Conservation (phyloP, 768 basidiomycete genomes). For the Boletellus ananas region DNA sequence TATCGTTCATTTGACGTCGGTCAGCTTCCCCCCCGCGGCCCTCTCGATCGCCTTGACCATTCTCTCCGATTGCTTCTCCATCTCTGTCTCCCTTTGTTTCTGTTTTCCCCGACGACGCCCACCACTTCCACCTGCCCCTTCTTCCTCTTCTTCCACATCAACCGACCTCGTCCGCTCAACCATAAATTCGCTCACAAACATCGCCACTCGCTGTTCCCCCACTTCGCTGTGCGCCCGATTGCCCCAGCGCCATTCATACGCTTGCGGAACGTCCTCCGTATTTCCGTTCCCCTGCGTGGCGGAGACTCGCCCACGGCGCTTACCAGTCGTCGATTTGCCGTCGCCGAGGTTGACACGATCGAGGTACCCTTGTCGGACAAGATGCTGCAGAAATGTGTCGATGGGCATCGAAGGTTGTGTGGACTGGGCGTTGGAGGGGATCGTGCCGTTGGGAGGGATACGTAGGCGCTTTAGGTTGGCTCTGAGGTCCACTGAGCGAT, state of each 20-base stretch:
- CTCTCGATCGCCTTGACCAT: conserved; percentile 40
- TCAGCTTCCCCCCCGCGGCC: conserved; percentile 58
- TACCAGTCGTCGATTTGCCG: conserved; percentile 40
- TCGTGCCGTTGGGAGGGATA: conserved; percentile 44
- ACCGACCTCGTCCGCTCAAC: conserved; percentile 15
- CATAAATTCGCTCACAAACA: conserved; percentile 83
- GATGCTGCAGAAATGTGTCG: conserved; percentile 59
- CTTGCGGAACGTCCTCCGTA: conserved; percentile 22
- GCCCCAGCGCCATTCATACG: conserved; percentile 84
- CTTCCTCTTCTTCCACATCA: conserved; percentile 20
- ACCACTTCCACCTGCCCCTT: neutral
- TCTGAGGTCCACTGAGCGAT: conserved; percentile 62
- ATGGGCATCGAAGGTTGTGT: conserved; percentile 52
- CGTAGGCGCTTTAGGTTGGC: conserved; percentile 65
- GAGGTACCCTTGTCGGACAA: conserved; percentile 73
- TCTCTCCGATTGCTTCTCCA: conserved; percentile 31
- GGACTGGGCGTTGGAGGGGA: conserved; percentile 51
- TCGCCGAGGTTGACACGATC: conserved; percentile 60
- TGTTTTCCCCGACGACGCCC: conserved; percentile 14
- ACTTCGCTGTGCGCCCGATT: conserved; percentile 75
- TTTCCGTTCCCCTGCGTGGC: conserved; percentile 36
- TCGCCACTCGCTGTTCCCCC: conserved; percentile 69
- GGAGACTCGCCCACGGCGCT: conserved; percentile 55
- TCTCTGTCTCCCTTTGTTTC: conserved; percentile 8
- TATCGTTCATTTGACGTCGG: conserved; percentile 31